Evolutionary conservation across 495 filamentous ascomycete genomes (phyloP).

Genomic region (Xylaria curta): DNA sequence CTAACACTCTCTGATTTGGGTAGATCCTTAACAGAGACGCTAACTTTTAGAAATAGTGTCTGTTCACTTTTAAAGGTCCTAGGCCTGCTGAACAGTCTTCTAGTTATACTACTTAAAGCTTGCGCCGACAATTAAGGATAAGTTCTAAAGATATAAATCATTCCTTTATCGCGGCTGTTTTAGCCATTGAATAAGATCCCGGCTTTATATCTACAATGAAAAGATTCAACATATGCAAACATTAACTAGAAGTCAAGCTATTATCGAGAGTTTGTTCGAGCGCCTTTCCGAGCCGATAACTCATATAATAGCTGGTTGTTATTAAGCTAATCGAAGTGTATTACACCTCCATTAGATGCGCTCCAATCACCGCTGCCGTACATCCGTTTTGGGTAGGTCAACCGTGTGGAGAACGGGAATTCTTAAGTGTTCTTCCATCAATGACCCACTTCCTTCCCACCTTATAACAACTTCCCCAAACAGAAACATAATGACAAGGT

Average conservation of each 20-base stretch:
- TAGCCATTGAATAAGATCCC: background rate
- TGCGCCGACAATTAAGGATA: background rate
- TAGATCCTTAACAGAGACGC: no score
- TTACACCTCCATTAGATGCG: background rate
- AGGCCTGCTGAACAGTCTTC: no score
- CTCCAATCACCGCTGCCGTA: background rate
- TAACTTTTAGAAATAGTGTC: no score
- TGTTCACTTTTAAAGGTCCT: background rate
- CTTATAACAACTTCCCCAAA: no score
- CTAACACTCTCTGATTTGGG: no score
- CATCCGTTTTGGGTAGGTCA: constrained; percentile 4
- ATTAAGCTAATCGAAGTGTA: background rate
- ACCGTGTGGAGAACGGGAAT: background rate
- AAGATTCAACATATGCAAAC: background rate
- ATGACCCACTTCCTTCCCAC: background rate
- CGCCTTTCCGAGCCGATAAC: background rate
- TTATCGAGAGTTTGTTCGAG: background rate
- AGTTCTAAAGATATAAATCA: background rate
- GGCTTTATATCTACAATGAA: background rate
- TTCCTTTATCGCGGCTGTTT: background rate
- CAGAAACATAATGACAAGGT: background rate
- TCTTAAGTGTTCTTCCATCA: constrained; percentile 4
- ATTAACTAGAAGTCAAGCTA: background rate
- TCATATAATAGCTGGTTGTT: background rate
- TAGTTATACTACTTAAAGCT: no score